phyloP scores from a whole-genome alignment of 2,329 filamentous ascomycete species.

The Anisogramma anomala region DNA sequence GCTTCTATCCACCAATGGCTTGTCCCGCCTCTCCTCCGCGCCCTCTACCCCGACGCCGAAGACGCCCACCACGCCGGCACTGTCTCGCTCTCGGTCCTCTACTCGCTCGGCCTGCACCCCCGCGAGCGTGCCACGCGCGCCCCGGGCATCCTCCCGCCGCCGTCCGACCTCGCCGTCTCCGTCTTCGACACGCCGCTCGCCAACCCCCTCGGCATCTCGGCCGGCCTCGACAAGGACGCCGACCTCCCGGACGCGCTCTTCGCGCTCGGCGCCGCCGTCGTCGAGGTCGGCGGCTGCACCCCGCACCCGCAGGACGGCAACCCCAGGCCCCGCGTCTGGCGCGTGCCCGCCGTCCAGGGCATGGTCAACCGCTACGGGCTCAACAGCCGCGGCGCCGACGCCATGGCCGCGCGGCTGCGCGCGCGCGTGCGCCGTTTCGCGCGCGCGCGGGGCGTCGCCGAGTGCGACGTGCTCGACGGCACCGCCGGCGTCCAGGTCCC shows the following conservation, averaged over 20 bases:
- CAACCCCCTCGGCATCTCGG: slow-evolving; percentile 87
- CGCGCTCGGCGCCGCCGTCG: slow-evolving; percentile 70
- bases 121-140: slow-evolving; percentile 54
- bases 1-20: slow-evolving; percentile 58
- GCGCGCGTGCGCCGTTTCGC: slow-evolving; percentile 71
- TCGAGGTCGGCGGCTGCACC: slow-evolving; percentile 87
- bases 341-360: slow-evolving; percentile 69
- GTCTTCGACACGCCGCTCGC: slow-evolving; percentile 68
- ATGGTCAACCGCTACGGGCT: slow-evolving; percentile 94
- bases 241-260: slow-evolving; percentile 79
- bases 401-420: slow-evolving; percentile 67
- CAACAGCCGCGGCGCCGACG: slow-evolving; percentile 82
- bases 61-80: slow-evolving; percentile 83
- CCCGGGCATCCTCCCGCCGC: slow-evolving; percentile 23
- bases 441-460: slow-evolving; percentile 55
- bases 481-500: slow-evolving; percentile 60
- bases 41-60: slow-evolving; percentile 64
- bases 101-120: slow-evolving; percentile 65
- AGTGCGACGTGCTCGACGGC: slow-evolving; percentile 65
- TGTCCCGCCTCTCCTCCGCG: slow-evolving; percentile 53
- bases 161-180: slow-evolving; percentile 29
- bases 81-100: slow-evolving; percentile 56
- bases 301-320: slow-evolving; percentile 83
- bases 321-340: slow-evolving; percentile 75
- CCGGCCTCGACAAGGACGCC: slow-evolving; percentile 29